Base-by-base conservation (phyloP, 768 basidiomycete species). In the Phylloporus sp. region DNA sequence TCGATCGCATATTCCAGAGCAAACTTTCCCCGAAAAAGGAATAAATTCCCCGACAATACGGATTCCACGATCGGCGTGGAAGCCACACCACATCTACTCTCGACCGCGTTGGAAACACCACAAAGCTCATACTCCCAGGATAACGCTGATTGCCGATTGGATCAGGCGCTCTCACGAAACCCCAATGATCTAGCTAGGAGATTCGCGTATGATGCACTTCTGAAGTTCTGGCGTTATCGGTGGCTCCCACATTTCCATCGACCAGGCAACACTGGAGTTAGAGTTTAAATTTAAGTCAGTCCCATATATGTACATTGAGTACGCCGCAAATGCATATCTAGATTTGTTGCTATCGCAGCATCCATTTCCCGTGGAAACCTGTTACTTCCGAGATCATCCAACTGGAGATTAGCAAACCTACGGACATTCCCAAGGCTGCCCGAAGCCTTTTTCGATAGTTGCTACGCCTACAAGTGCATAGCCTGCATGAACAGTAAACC, bases 311-410 rank as follows among this genome's bases (percentile, higher is more conserved):
- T 20, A n/a, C 3, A 16, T n/a, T n/a, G n/a, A n/a, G n/a, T n/a
- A n/a, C n/a, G n/a, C n/a, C n/a, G n/a, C n/a, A n/a, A n/a, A n/a
- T n/a, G n/a, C n/a, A n/a, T n/a, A n/a, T n/a, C n/a, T n/a, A n/a
- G n/a, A n/a, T 32, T 44, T 50, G 20, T 52, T 34, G 27, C 36
- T 44, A 39, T 45, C 46, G 18, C 26, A 23, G 18, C 31, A 36
- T 53, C 39, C 34, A 22, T 41, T 55, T 42, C 31, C 44, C 50
- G 65, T 52, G 41, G 50, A 44, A 57, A 52, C 49, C 29, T 45
- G 16, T 20, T 47, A 15, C 41, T 26, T 24, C 23, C 7, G 23
- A 9, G n/a, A 20, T 13, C 49, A 35, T 46, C 41, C 24, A 10
- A 31, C 23, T 41, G 26, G 29, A 45, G 27, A 8, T 43, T 24